Evolutionary conservation across 2,329 filamentous ascomycete genomes (phyloP), one percentile per base, ranked within the genome.

Genomic region (Aspergillus sp.): DNA sequence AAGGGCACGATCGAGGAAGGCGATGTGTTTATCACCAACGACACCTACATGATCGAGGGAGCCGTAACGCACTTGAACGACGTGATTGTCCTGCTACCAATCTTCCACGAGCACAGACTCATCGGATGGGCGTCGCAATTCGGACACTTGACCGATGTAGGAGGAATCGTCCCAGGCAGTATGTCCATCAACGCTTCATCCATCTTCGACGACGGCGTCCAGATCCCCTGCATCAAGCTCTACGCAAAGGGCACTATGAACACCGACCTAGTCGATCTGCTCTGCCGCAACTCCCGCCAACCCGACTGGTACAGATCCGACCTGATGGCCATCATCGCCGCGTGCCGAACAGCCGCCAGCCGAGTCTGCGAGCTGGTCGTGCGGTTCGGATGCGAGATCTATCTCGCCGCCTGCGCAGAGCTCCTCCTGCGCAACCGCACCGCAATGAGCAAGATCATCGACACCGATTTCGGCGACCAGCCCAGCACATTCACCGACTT

Each of bases 61-160:
- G 79, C 80, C 6, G 77, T 82, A 31, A 81, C 76, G 6, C 79
- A 82, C 62, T 66, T 81, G 4, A 81, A 81, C 67, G 79, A 81
- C 57, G 75, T 81, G 5, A 79, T 82, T n/a, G 73, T 81, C 1
- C 62, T 82, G 1, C 64, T 82, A 2, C 80, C 80, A 2, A 81
- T 82, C 37, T 78, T 78, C 61, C 71, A 77, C 52, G 61, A 79
- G 9, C 71, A 76, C 56, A 66, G 71, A 19, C 68, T 82, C 2
- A 74, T 82, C 24, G 80, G 79, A 1, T 82, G 78, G 74, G 75
- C 79, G 1, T 79, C 79, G 15, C 80, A 82, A 58, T 82, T 82
- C 54, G 80, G 80, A 1, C 80, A 82, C 59, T 64, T 82, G 56
- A 81, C 79, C 15, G 74, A 77, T 57, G 73, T 76, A 6, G 71